Conservation (phyloP, 805 yeast genomes). For the Scheffersomyces coipomensis region DNA sequence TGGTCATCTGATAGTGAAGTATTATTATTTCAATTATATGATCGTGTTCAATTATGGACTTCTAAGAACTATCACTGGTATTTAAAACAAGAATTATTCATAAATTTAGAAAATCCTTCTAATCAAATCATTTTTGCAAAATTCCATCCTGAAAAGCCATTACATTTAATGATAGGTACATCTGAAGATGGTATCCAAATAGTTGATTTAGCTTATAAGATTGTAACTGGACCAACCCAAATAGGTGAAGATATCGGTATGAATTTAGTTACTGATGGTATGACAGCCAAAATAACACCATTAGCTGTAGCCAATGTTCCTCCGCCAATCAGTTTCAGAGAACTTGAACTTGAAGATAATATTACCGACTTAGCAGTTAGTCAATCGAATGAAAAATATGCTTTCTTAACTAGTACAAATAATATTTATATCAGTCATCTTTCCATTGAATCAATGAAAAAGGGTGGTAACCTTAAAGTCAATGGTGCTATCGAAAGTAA, state of each 20-base stretch:
- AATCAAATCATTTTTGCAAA: conserved; percentile 42
- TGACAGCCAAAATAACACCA: conserved; percentile 71
- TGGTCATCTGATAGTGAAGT: conserved; percentile 87
- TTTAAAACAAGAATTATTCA: conserved; percentile 71
- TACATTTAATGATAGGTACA: conserved; percentile 68
- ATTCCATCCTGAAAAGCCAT: conserved; percentile 91
- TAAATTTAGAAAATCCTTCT: conserved; percentile 19
- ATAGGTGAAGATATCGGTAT: conserved; percentile 76
- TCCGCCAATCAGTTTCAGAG: conserved; percentile 85
- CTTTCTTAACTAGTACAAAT: conserved; percentile 50
- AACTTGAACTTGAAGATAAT: conserved; percentile 49
- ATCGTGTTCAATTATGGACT: conserved; percentile 84
- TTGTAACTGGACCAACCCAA: conserved; percentile 65
- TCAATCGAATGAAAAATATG: conserved; percentile 55
- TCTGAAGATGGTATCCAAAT: conserved; percentile 47
- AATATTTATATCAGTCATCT: conserved; percentile 41
- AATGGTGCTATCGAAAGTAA: conserved; percentile 26
- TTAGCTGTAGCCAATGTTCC: conserved; percentile 84
- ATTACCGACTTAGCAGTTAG: conserved; percentile 67
- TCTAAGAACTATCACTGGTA: conserved; percentile 95
- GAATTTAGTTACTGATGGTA: conserved; percentile 79
- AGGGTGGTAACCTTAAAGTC: conserved; percentile 47
- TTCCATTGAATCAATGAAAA: conserved; percentile 45
- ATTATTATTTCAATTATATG: conserved; percentile 62
- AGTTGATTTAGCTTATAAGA: conserved; percentile 63